These are phyloP conservation scores for Fusarium papillatum DNA, from an alignment of 2,329 filamentous ascomycete species.

Conservation along the genomic window DNA sequence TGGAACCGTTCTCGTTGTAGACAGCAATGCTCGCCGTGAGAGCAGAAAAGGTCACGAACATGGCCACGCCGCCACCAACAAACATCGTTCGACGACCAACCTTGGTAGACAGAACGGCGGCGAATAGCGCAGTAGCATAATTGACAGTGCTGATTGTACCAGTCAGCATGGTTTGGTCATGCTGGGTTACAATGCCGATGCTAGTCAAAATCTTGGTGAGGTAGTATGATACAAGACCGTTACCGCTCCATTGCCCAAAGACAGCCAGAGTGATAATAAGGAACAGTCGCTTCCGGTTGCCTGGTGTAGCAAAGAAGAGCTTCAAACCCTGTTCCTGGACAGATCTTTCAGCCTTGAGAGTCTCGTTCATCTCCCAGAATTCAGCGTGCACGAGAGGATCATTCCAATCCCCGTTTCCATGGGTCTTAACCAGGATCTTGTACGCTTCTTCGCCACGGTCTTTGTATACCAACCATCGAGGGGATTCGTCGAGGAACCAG, in stretches of 20 bases:
- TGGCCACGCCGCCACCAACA: constrained; percentile 25
- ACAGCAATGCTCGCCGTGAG: constrained; percentile 27
- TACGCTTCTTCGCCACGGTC: constrained; percentile 21
- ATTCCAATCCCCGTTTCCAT: constrained; percentile 58
- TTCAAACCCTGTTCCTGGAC: constrained; percentile 16
- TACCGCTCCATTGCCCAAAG: constrained; percentile 54
- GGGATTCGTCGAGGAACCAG: constrained; percentile 30
- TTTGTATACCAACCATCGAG: constrained; percentile 25
- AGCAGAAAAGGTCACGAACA: constrained; percentile 27
- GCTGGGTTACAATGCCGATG: constrained; percentile 27
- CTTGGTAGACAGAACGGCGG: constrained; percentile 19
- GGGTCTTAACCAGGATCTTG: constrained; percentile 15
- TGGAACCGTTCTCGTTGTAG: constrained; percentile 25
- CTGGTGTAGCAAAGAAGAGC: constrained; percentile 33
- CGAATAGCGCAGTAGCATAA: constrained; percentile 18
- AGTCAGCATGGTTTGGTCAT: constrained; percentile 24
- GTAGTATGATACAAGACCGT: constrained; percentile 47
- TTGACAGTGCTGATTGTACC: constrained; percentile 28
- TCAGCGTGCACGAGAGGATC: constrained; percentile 49
- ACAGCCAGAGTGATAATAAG: constrained; percentile 57
- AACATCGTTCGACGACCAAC: constrained; percentile 28
- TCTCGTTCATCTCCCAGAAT: constrained; percentile 34
- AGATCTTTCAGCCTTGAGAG: constrained; percentile 19
- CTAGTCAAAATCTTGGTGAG: constrained; percentile 42
- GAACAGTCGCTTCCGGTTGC: constrained; percentile 47